phyloP scores from a whole-genome alignment of 2,329 filamentous ascomycete genomes.

The Beauveria bassiana region DNA sequence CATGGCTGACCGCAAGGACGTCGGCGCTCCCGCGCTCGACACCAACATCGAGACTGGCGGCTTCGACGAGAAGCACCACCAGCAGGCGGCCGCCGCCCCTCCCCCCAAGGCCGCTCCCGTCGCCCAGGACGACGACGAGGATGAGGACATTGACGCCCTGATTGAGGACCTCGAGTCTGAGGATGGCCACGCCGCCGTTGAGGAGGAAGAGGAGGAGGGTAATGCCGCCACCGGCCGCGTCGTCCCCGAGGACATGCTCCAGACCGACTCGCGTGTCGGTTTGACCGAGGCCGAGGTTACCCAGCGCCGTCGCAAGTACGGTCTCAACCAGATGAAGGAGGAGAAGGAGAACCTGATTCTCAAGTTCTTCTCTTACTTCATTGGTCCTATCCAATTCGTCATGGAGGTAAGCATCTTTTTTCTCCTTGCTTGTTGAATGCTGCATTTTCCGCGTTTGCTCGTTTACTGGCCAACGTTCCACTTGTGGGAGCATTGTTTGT shows the following conservation, averaged over 20 bases:
- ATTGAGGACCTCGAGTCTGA: constrained; percentile 82
- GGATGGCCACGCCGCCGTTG: constrained; percentile 60
- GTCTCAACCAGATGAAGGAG: constrained; percentile 85
- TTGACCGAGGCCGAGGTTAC: constrained; percentile 64
- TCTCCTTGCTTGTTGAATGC: neutral
- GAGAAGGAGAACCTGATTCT: constrained; percentile 78
- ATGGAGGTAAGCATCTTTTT: constrained; percentile 62
- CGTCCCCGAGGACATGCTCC: constrained; percentile 66
- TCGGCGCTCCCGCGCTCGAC: constrained; percentile 49
- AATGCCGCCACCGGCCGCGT: constrained; percentile 48
- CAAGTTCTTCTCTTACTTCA: constrained; percentile 77
- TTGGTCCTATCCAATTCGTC: constrained; percentile 87
- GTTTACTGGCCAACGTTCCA: constrained; percentile 1
- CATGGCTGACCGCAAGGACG: constrained; percentile 49
- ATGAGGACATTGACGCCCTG: constrained; percentile 77
- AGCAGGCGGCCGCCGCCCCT: constrained; percentile 24
- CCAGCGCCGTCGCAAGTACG: constrained; percentile 60
- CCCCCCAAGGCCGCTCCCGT: constrained; percentile 35
- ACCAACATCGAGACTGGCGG: constrained; percentile 57
- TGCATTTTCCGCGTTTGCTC: neutral
- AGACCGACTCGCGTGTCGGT: constrained; percentile 67
- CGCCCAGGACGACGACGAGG: constrained; percentile 61
- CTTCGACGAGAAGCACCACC: constrained; percentile 55
- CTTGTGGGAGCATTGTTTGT: neutral
- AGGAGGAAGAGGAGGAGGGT: constrained; percentile 48